Base-by-base conservation (phyloP, 192 early-diverging fungal genomes). In the Linnemannia schmuckeri region DNA sequence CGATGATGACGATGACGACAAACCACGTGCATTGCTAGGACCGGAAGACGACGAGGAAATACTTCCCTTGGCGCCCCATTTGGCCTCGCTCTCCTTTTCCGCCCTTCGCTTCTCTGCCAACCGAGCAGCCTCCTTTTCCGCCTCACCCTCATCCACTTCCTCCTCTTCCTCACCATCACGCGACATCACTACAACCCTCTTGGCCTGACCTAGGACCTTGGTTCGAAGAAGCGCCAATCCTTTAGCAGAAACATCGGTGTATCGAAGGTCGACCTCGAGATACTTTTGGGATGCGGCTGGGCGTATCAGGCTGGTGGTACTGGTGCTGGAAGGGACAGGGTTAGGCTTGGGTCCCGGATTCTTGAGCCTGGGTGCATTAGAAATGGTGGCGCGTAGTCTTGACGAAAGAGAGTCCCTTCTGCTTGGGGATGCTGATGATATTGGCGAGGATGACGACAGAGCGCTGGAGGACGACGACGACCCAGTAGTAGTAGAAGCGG, bases 261-360 rank as follows among this genome's bases (percentile, higher is more conserved):
- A 86, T n/a, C 84, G 84, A 33, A 86, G 79, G 41, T 86, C 84
- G 33, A 86, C 73, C 30, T 86, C 79, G 17, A 86, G 84, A 41
- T 86, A 86, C 63, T 86, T 86, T 68, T 86, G 84, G 10, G 75
- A 81, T 9, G 75, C 61, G 6, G 27, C 44, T 6, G 76, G 55
- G 2, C 38, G 40, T 15, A 44, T 2, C 9, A 33, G 3, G 27
- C 72, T 22, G 0, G 74, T 2, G 4, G 61, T 66, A 4, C 61
- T 66, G 61, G 27, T 18, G 33, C 5, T 9, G 37, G n/a, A 61
- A 6, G 22, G n/a, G 33, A 27, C 46, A 17, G 75, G 20, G 70
- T 55, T 27, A 6, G 69, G n/a, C n/a, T 44, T 76, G 9, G 52
- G 33, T 30, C 68, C 75, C 4, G 70, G 35, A 15, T 42, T 33